Evolutionary conservation across 2,329 filamentous ascomycete genomes (phyloP), one percentile per base, ranked within the genome.

Genomic region (Gyromitra esculenta): DNA sequence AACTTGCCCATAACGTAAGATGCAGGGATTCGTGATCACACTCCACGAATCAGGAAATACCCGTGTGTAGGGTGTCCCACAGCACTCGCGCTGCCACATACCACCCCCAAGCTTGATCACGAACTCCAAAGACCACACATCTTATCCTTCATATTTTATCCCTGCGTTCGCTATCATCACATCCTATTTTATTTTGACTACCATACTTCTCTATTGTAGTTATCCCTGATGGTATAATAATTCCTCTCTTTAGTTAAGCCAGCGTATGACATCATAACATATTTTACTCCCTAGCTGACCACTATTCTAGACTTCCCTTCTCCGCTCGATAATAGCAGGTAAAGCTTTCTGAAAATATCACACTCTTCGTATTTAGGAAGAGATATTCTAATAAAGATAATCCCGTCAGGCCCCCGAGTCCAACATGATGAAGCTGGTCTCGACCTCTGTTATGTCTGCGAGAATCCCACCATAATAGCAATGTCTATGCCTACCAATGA

Each of bases 391-490:
- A 63, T 11, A 8, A 11, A 7, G 35, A 35, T 5, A 56, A 2
- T 13, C 18, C 25, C 1, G n/a, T 25, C 25, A 69, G 91, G 94
- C 8, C 95, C 96, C 11, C 90, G 96, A 79, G 87, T 91, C 76
- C 89, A 91, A 81, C 94, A 98, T 83, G 88, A 92, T 39, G 95
- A 77, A 39, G 91, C 95, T 6, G 92, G 92, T 5, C 87, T 99
- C 35, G 96, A 99, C 83, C 88, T 99, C 57, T 98, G 95, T 86
- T 99, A 99, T 84, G 94, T 98, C 45, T 97, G 94, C 0, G 90
- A 94, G 81, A 89, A 92, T 81, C 88, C 90, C 74, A 89, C 86
- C 15, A 90, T 90, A 79, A 87, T 89, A 80, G 87, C 85, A 77
- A 97, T 94, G 50, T 98, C 95, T 5, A 95, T 96, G 4, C 96